Conservation (phyloP, 2,329 filamentous ascomycete genomes). For the Scytalidium lignicola region DNA sequence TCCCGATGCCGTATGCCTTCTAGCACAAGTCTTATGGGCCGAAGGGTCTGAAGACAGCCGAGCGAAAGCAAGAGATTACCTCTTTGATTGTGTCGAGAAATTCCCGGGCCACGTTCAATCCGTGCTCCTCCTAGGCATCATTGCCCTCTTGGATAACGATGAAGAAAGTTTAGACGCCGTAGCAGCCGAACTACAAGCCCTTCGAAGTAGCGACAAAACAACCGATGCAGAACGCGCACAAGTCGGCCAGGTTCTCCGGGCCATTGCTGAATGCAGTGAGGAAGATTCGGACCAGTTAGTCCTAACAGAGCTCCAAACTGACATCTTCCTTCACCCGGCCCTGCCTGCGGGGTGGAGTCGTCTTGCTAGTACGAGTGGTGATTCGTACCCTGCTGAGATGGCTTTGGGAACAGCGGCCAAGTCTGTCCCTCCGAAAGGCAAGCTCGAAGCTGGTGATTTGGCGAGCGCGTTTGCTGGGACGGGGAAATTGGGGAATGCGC, state of each 20-base stretch:
- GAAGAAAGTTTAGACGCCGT: slow-evolving; percentile 76
- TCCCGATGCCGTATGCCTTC: slow-evolving; percentile 78
- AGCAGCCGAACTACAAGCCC: slow-evolving; percentile 64
- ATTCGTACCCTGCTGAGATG: slow-evolving; percentile 61
- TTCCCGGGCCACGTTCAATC: slow-evolving; percentile 73
- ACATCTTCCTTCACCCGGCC: slow-evolving; percentile 76
- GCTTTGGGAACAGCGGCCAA: slow-evolving; percentile 73
- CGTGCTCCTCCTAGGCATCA: slow-evolving; percentile 74
- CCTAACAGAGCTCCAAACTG: slow-evolving; percentile 62
- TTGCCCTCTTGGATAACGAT: slow-evolving; percentile 78
- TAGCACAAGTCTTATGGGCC: slow-evolving; percentile 92
- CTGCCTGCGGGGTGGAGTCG: slow-evolving; percentile 77
- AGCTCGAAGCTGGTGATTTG: slow-evolving; percentile 63
- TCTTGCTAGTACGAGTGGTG: slow-evolving; percentile 56
- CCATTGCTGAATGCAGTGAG: slow-evolving; percentile 58
- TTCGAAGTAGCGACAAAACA: slow-evolving; percentile 64
- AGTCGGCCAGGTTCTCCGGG: slow-evolving; percentile 71
- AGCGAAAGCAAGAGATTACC: slow-evolving; percentile 68
- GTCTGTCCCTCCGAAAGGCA: slow-evolving; percentile 67
- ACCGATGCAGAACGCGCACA: slow-evolving; percentile 58
- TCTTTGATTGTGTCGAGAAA: slow-evolving; percentile 75
- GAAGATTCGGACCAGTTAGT: slow-evolving; percentile 44
- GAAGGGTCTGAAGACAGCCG: slow-evolving; percentile 71
- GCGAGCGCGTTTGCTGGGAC: slow-evolving; percentile 70
- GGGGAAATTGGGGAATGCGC: slow-evolving; percentile 65